Conservation (phyloP, 345 rosid species). For the Angophora floribunda region DNA sequence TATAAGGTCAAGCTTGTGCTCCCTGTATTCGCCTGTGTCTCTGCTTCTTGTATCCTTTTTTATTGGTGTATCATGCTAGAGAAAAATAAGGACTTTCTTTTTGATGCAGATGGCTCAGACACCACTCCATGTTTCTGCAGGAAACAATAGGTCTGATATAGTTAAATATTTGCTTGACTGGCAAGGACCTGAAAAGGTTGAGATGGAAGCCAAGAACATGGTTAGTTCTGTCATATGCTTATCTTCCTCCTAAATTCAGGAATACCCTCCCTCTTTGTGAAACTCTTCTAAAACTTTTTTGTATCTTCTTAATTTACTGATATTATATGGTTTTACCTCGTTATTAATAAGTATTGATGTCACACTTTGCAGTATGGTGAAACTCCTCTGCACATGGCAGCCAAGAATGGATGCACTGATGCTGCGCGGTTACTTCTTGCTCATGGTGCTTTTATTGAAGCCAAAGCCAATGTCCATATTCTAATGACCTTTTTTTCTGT, state of each 20-base stretch:
- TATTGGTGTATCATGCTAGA: too few relatives aligned
- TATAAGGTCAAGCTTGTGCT: neutral
- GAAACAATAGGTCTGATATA: slow-evolving; percentile 61
- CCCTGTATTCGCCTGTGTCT: neutral
- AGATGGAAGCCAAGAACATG: slow-evolving; percentile 84
- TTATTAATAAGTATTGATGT: neutral
- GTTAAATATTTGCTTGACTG: slow-evolving; percentile 64
- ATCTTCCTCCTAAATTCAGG: neutral
- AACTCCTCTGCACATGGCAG: slow-evolving; percentile 99
- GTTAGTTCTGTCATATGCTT: slow-evolving; percentile 13
- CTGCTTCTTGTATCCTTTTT: neutral
- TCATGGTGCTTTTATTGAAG: slow-evolving; percentile 82
- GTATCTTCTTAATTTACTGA: neutral
- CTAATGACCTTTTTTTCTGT: slow-evolving; percentile 2
- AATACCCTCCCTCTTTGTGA: neutral
- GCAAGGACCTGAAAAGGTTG: slow-evolving; percentile 67
- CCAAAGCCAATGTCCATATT: slow-evolving; percentile 73
- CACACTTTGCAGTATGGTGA: slow-evolving; percentile 72
- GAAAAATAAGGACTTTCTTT: neutral
- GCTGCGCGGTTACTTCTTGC: slow-evolving; percentile 73
- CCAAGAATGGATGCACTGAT: slow-evolving; percentile 88
- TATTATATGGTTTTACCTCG: neutral
- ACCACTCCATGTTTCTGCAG: slow-evolving; percentile 93
- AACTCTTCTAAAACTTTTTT: neutral
- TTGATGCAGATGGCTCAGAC: slow-evolving; percentile 90